Base-by-base conservation (phyloP, 768 basidiomycete genomes). In the Boletus fagicola region DNA sequence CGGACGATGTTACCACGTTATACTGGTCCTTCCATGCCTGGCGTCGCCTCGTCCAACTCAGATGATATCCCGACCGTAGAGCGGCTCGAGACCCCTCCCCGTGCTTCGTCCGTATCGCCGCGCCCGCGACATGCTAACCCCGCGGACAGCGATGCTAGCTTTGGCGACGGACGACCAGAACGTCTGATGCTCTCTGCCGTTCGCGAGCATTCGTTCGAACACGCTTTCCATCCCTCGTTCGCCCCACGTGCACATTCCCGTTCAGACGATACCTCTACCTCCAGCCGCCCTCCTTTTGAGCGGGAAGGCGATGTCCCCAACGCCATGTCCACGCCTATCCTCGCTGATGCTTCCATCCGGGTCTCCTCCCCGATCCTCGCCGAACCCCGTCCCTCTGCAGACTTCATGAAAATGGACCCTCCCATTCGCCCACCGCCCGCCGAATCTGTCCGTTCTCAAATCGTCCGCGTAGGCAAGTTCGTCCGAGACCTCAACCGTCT, bases 401-500 rank as follows among this genome's bases (percentile, higher is more conserved):
- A 81, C 57, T 82, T 81, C 60, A 78, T 74, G 28, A 80, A 79
- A 59, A 80, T 83, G 79, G 72, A 75, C 7, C 71, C 76, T 2
- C 74, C 74, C 2, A 69, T 77, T n/a, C 76, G 76, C 8, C 73
- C 75, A 5, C 71, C 67, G 0, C 74, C 78, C 0, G 68, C 71
- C 9, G 70, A 73, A 44, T 73, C 72, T 13, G 60, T 72, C 28
- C 61, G 68, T 15, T 72, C 57, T 63, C 78, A 79, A 42, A 46
- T 80, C 30, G 63, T 63, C 2, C 75, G 77, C 15, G 45, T 77
- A 12, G 66, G 71, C 12, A 64, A 73, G 36, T 73, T 80, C 52
- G 54, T 78, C 18, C 67, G 67, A 11, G 69, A 72, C n/a, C 51
- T 82, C 31, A 71, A 77, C 31, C 63, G 65, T 6, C 72, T 82